Percentiles rank a stretch among this genome's conserved stretches.
phyloP scores from a whole-genome alignment of 345 rosid genomes.

The Toxicodendron radicans region DNA sequence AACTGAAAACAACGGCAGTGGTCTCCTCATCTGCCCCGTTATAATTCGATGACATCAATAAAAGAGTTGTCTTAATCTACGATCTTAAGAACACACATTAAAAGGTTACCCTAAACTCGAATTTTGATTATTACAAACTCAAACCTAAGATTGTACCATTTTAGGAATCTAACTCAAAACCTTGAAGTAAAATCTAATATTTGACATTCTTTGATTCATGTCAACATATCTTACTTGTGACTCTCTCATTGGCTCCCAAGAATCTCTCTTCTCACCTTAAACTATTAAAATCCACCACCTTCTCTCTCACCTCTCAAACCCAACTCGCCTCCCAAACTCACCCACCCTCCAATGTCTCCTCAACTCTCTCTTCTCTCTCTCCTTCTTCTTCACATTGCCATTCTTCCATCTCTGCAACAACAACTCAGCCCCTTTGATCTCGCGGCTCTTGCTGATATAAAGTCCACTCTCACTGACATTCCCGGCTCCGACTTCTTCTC shows the following conservation, averaged over 20 bases:
- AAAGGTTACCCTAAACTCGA: no score
- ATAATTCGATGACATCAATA: no score
- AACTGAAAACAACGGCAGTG: no score
- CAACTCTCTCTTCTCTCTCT: slow-evolving; percentile 7
- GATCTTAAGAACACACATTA: no score
- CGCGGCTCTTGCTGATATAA: slow-evolving; percentile 47
- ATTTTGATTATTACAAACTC: no score
- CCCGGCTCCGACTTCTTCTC: slow-evolving; percentile 59
- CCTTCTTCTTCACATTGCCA: slow-evolving; percentile 8
- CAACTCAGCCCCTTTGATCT: slow-evolving; percentile 34
- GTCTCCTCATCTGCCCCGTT: no score
- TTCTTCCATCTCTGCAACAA: slow-evolving; percentile 15
- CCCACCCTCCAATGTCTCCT: slow-evolving; percentile 2
- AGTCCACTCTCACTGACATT: slow-evolving; percentile 60
- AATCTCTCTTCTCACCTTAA: background rate
- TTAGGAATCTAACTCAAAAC: background rate
- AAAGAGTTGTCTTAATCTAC: no score
- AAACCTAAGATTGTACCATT: background rate
- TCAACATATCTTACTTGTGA: background rate
- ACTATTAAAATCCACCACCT: background rate
- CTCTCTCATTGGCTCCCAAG: background rate
- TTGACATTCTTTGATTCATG: background rate
- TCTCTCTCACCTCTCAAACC: slow-evolving; percentile 12
- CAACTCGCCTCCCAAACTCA: background rate
- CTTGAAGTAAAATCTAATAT: no score